phyloP scores from a whole-genome alignment of 495 filamentous ascomycete genomes.

The Penicillium verhagenii region DNA sequence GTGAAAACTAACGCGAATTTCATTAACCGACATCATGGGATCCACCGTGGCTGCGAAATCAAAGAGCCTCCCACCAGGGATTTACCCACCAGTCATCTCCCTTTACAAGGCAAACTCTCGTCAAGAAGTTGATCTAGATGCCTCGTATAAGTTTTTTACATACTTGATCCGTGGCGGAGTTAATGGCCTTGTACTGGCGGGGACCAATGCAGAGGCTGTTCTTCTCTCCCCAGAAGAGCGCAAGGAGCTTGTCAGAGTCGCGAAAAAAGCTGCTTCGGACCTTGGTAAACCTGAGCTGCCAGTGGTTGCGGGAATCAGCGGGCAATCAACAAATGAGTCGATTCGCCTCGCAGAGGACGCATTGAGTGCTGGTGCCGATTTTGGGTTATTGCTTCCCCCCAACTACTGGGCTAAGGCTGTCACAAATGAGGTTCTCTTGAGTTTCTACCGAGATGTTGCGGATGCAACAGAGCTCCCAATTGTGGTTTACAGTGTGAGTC shows the following conservation, averaged over 20 bases:
- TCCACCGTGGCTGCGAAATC: slow-evolving; percentile 23
- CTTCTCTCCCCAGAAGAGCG: slow-evolving; percentile 56
- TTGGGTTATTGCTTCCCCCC: slow-evolving; percentile 55
- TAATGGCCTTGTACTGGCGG: slow-evolving; percentile 54
- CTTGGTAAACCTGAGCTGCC: slow-evolving; percentile 57
- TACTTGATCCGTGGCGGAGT: slow-evolving; percentile 35
- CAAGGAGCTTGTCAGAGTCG: slow-evolving; percentile 42
- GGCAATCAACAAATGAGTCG: slow-evolving; percentile 61
- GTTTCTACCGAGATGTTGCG: slow-evolving; percentile 58
- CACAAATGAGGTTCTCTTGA: slow-evolving; percentile 51
- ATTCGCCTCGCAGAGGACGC: slow-evolving; percentile 63
- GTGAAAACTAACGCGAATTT: background rate
- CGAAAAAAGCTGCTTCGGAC: slow-evolving; percentile 48
- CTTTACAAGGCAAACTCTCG: slow-evolving; percentile 31
- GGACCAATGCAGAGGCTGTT: slow-evolving; percentile 61
- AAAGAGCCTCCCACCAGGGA: slow-evolving; percentile 30
- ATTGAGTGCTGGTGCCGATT: slow-evolving; percentile 50
- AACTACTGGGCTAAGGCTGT: slow-evolving; percentile 59
- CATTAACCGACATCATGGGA: slow-evolving; percentile 18
- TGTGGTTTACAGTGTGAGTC: slow-evolving; percentile 53
- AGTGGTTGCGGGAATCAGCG: slow-evolving; percentile 58
- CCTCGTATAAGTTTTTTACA: slow-evolving; percentile 35
- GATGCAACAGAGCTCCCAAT: slow-evolving; percentile 49
- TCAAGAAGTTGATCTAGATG: slow-evolving; percentile 43
- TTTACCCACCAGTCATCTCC: slow-evolving; percentile 42